These are phyloP conservation scores for Penicillium cinerascens DNA, from an alignment of 495 filamentous ascomycete species.

Conservation along the genomic window DNA sequence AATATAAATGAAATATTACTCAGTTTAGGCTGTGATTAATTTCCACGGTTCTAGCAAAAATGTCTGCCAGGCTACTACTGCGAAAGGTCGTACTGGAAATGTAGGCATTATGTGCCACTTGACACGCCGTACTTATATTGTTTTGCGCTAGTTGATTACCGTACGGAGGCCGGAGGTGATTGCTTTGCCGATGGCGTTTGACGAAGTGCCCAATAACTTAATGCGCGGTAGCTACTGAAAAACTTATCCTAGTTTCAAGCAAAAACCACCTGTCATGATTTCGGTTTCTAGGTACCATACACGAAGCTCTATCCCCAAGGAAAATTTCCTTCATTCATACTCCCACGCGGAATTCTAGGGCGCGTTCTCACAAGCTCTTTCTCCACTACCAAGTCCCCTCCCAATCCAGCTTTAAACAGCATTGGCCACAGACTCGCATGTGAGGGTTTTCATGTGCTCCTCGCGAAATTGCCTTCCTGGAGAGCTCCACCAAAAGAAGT, in stretches of 20 bases:
- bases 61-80: too few relatives aligned
- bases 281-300: background rate
- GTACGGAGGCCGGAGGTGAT: background rate
- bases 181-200: background rate
- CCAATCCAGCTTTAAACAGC: background rate
- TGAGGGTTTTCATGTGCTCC: conserved; percentile 6
- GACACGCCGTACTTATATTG: too few relatives aligned
- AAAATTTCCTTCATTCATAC: background rate
- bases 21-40: too few relatives aligned
- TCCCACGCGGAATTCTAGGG: background rate
- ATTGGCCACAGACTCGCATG: conserved; percentile 10
- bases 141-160: too few relatives aligned
- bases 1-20: too few relatives aligned
- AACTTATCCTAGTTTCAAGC: background rate
- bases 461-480: background rate
- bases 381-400: conserved; percentile 1
- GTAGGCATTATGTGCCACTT: too few relatives aligned
- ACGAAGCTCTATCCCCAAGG: background rate
- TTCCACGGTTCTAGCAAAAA: too few relatives aligned
- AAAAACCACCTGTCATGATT: background rate
- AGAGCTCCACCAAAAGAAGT: conserved; percentile 12
- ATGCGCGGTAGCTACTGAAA: background rate
- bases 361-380: conserved; percentile 6
- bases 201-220: background rate
- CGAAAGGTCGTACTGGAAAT: too few relatives aligned